Evolutionary conservation across 345 rosid genomes (phyloP), one percentile per base, ranked within the genome.

Genomic region (Nephelium lappaceum): DNA sequence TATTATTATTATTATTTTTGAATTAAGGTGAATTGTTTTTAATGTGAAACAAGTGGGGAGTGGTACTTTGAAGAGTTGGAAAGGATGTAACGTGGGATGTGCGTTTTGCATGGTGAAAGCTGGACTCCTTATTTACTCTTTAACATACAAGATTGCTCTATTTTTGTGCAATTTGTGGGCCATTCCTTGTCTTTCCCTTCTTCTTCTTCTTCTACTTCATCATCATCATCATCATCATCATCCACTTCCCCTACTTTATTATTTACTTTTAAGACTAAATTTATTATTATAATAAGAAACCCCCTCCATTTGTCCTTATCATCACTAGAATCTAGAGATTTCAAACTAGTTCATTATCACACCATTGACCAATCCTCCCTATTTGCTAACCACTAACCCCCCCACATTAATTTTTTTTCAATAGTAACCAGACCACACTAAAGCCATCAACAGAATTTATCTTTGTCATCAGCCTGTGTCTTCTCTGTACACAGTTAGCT

Each of bases 101-200:
- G 77, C 31, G 55, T 21, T 66, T 71, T 81, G 83, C 75, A 76
- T 81, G 77, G 77, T 76, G 74, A 77, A 81, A 81, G 77, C 66
- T 58, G 80, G 77, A 81, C 80, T 47, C 57, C 74, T 74, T 45
- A 21, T 0, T 61, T 31, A 68, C 42, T 16, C 70, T 74, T 31
- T 80, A 43, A 23, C 73, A 43, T 66, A 41, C 67, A 79, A 5
- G 43, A 79, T 24, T 55, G 45, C 73, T 62, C 21, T 41, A n/a
- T 6, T 67, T 24, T 11, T 21, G 66, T 25, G 27, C 31, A 38
- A 21, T 53, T 6, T 27, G 78, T 69, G 82, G 82, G 78, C 78
- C 82, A 58, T 58, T 36, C 68, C 36, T 73, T 74, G 73, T 66
- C 73, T n/a, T 25, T 16, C 51, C 51, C 5, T n/a, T 24, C 31